Conservation (phyloP, 2,329 filamentous ascomycete species). For the Hymenoscyphus fraxineus region DNA sequence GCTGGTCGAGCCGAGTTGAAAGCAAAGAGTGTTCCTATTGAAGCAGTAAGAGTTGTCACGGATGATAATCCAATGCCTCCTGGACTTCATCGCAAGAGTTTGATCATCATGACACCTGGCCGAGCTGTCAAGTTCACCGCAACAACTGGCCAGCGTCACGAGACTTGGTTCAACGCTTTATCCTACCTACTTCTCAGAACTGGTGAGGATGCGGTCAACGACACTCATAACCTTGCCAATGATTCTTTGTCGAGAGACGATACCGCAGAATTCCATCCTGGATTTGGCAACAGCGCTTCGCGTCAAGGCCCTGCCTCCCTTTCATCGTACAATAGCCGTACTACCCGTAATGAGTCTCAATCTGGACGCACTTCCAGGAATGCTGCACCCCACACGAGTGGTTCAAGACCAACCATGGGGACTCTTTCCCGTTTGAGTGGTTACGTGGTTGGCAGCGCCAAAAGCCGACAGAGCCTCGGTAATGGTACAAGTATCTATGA, state of each 20-base stretch:
- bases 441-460: slow-evolving; percentile 50
- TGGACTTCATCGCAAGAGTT: slow-evolving; percentile 88
- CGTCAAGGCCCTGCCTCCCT: slow-evolving; percentile 60
- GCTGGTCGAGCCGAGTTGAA: slow-evolving; percentile 72
- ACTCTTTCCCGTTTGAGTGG: slow-evolving; percentile 58
- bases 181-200: slow-evolving; percentile 86
- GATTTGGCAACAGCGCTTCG: slow-evolving; percentile 42
- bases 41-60: slow-evolving; percentile 80
- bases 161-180: slow-evolving; percentile 97
- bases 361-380: neutral
- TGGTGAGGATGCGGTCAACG: slow-evolving; percentile 54
- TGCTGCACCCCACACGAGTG: slow-evolving; percentile 7
- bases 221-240: slow-evolving; percentile 55
- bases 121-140: slow-evolving; percentile 92
- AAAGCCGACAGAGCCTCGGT: slow-evolving; percentile 47
- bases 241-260: slow-evolving; percentile 57
- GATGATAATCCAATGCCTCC: slow-evolving; percentile 96
- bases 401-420: slow-evolving; percentile 36
- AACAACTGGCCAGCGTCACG: slow-evolving; percentile 86
- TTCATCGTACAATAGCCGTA: slow-evolving; percentile 76
- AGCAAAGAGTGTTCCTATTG: slow-evolving; percentile 88
- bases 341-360: slow-evolving; percentile 61
- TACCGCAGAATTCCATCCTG: slow-evolving; percentile 78
- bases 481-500: slow-evolving; percentile 46
- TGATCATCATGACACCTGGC: slow-evolving; percentile 85